Base-by-base conservation (phyloP, 1,284 basidiomycete species). In the Irpex sp. region DNA sequence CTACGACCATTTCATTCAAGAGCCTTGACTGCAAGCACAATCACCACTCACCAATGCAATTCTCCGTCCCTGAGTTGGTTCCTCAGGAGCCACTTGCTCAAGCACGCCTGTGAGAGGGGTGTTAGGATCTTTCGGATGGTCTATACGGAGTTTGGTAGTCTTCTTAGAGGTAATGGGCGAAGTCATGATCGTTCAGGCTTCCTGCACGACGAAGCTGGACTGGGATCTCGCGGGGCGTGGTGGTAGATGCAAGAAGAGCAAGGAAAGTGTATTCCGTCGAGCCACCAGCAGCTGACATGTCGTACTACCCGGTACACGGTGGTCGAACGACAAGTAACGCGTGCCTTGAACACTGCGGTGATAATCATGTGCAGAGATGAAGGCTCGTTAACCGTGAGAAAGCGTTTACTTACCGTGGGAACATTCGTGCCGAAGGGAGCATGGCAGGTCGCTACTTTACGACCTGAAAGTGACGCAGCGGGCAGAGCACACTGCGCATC, bases 21-120 rank as follows among this genome's bases (percentile, higher is more conserved):
- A 23, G 19, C 9, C 7, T 18, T 12, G 12, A 1, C 6, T 23
- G 18, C 21, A 51, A 18, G 9, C 19, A 57, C 18, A 18, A 35
- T 16, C 19, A 49, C 33, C 33, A 78, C 86, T 54, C 64, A 90
- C 89, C 76, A 91, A 70, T n/a, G 87, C 87, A 62, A 91, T 77
- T 70, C 78, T 84, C 58, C 82, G 78, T 56, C 82, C 86, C 47
- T 78, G 68, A 2, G 82, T 86, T n/a, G 81, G 72, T 65, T 73
- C 70, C 9, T 72, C 72, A 1, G 82, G 78, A 45, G 75, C 77
- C 12, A 85, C 66, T 67, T 88, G 88, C 71, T 90, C 87, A 51
- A 91, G 71, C 18, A 85, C 73, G 1, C 90, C 89, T 35, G 80
- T 81, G 12, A 91, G 79, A 14, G 75, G 72, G 65, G 80, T 78